Percentiles rank a stretch among this genome's conserved stretches.
Evolutionary conservation across 2,329 filamentous ascomycete genomes (phyloP).

Genomic region (Alternaria sp.): DNA sequence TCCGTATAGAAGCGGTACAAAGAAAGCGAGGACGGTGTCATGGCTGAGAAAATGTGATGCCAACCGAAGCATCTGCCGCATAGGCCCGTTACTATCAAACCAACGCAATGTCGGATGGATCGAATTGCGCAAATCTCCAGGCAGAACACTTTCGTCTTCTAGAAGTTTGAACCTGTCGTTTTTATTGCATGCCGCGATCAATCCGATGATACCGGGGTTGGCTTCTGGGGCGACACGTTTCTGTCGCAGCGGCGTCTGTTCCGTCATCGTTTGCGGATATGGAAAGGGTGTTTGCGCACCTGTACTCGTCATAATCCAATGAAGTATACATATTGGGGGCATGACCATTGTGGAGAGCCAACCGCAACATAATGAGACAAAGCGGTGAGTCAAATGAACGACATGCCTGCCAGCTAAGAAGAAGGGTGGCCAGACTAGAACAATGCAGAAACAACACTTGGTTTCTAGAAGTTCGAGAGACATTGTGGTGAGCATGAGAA

Average conservation of each 20-base stretch:
- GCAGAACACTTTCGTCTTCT: conserved; percentile 27
- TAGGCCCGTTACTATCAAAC: conserved; percentile 14
- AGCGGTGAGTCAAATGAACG: conserved; percentile 6
- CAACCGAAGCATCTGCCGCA: conserved; percentile 35
- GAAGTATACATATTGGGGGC: conserved; percentile 5
- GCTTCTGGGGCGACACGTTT: conserved; percentile 1
- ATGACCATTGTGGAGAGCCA: conserved; percentile 14
- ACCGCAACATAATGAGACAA: conserved; percentile 17
- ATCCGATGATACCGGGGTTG: conserved; percentile 15
- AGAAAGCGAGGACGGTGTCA: conserved; percentile 39
- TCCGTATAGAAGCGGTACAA: conserved; percentile 38
- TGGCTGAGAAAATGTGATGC: conserved; percentile 43
- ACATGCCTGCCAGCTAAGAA: neutral
- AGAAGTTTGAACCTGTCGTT: conserved; percentile 42
- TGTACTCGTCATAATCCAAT: neutral
- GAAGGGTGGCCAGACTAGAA: neutral
- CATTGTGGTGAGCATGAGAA: neutral
- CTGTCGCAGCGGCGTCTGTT: conserved; percentile 3
- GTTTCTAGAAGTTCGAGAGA: neutral
- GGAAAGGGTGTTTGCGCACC: neutral
- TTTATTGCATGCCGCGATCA: conserved; percentile 32
- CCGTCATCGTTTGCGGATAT: conserved; percentile 6
- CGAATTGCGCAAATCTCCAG: conserved; percentile 31
- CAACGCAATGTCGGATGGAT: conserved; percentile 42
- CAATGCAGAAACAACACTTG: conserved; percentile 13